Percentiles rank a stretch among this genome's conserved stretches.
These are phyloP conservation scores for Candida berthetii DNA, from an alignment of 805 yeast genomes.

Conservation along the genomic window DNA sequence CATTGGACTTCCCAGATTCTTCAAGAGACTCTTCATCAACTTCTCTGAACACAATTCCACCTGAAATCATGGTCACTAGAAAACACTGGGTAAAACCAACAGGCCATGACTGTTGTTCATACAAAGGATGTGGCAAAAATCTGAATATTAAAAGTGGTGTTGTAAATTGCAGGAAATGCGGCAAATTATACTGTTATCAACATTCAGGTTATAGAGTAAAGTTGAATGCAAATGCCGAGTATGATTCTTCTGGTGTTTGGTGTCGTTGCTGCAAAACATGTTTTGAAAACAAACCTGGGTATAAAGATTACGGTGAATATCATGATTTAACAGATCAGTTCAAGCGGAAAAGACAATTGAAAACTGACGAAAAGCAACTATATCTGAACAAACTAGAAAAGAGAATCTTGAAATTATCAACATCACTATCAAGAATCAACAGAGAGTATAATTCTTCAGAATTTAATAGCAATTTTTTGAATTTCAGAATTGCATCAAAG, in stretches of 20 bases:
- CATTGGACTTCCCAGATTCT: neutral
- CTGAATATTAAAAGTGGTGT: slow-evolving; percentile 48
- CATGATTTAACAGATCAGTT: slow-evolving; percentile 43
- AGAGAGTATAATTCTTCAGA: slow-evolving; percentile 13
- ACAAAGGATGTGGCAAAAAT: slow-evolving; percentile 30
- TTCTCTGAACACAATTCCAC: slow-evolving; percentile 5
- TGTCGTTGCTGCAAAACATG: slow-evolving; percentile 64
- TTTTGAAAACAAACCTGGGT: slow-evolving; percentile 47
- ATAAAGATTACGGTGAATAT: slow-evolving; percentile 36
- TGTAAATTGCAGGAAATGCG: slow-evolving; percentile 75
- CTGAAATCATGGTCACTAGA: slow-evolving; percentile 32
- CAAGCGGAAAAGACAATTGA: slow-evolving; percentile 29
- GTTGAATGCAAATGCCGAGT: slow-evolving; percentile 40
- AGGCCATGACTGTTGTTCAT: slow-evolving; percentile 35
- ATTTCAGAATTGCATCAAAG: slow-evolving; percentile 19
- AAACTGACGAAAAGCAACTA: slow-evolving; percentile 43
- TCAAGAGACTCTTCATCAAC: slow-evolving; percentile 9
- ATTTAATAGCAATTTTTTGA: slow-evolving; percentile 16
- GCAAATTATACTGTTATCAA: slow-evolving; percentile 56
- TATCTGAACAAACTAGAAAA: slow-evolving; percentile 54
- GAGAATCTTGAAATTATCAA: slow-evolving; percentile 42
- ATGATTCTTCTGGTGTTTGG: slow-evolving; percentile 58
- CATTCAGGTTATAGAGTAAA: slow-evolving; percentile 53
- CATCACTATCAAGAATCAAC: slow-evolving; percentile 21
- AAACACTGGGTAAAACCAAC: slow-evolving; percentile 54